Evolutionary conservation across 305 asterid genomes (phyloP).

Genomic region (Andrographis paniculata): DNA sequence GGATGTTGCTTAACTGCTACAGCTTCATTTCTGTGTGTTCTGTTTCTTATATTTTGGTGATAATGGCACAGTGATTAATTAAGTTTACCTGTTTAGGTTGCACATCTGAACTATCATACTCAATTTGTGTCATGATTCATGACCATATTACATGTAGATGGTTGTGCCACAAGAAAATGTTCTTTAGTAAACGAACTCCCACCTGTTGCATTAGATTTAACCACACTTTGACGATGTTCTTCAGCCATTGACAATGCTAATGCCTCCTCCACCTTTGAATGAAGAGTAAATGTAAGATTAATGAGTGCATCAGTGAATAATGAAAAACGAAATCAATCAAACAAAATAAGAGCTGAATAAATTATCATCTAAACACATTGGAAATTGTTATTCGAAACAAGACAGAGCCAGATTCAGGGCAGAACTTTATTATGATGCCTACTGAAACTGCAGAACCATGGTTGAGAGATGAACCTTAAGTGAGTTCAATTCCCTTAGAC

Average conservation of each 20-base stretch:
- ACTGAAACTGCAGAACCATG: not conserved
- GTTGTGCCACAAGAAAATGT: no score
- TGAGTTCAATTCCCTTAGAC: conserved; percentile 61
- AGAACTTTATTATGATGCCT: not conserved
- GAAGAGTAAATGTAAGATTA: not conserved
- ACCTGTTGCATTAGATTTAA: conserved; percentile 34
- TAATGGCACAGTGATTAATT: no score
- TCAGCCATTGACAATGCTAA: conserved; percentile 65
- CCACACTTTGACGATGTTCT: conserved; percentile 35
- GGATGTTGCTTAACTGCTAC: no score
- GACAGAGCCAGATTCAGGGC: not conserved
- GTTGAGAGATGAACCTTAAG: conserved; percentile 53
- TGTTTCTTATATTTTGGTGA: no score
- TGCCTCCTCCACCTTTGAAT: conserved; percentile 60
- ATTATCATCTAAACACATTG: not conserved
- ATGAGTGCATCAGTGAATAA: conserved; percentile 1
- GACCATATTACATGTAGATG: no score
- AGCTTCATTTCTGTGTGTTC: no score
- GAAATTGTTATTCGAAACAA: not conserved
- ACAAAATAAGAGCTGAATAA: not conserved
- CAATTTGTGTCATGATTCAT: no score
- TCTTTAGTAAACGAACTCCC: conserved; percentile 2
- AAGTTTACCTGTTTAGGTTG: no score
- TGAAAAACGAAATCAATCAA: not conserved
- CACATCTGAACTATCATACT: no score